Conservation (phyloP, 441 rosid species). For the Populus hybrid region DNA sequence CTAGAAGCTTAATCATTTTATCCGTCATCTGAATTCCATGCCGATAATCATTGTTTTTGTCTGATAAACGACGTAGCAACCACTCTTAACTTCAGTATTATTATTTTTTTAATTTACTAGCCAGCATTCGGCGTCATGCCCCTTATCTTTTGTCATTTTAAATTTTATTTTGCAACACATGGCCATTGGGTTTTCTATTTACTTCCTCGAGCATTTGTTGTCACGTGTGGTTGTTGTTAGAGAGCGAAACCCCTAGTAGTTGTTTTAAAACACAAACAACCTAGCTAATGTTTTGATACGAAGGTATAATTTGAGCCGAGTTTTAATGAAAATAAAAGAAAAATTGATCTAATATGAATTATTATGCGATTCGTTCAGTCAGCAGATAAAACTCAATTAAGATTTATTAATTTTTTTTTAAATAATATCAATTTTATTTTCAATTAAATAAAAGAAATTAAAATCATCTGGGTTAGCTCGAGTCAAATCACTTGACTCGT, state of each 20-base stretch:
- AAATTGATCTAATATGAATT: no score
- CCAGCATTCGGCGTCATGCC: background rate
- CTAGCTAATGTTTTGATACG: background rate
- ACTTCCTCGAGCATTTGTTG: background rate
- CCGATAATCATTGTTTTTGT: background rate
- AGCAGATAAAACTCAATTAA: background rate
- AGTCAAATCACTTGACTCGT: no score
- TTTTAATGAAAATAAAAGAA: no score
- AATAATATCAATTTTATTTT: no score
- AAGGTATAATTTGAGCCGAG: no score
- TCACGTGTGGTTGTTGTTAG: background rate
- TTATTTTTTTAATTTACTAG: no score
- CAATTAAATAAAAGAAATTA: no score
- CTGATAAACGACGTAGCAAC: background rate
- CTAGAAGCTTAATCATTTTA: background rate
- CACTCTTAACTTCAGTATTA: background rate
- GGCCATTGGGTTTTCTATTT: background rate
- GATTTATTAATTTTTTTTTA: no score
- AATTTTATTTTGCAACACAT: background rate
- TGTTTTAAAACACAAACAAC: background rate
- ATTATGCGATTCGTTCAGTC: no score
- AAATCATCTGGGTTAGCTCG: no score
- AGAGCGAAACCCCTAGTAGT: no score
- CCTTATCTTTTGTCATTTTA: background rate
- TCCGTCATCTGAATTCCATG: background rate